Conservation (phyloP, 1,139 yeast genomes). For the Spathaspora sp. region DNA sequence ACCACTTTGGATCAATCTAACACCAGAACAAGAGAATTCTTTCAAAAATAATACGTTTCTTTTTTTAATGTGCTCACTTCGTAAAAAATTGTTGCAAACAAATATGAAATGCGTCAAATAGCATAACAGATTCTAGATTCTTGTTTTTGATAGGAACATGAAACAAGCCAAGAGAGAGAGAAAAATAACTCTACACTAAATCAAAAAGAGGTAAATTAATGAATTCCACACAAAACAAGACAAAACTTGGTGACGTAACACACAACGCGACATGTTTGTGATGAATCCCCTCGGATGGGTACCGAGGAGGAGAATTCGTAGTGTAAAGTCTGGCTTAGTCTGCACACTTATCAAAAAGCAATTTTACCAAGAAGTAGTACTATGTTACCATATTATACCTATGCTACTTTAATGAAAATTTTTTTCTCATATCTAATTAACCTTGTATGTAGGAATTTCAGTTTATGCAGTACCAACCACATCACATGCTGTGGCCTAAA, state of each 20-base stretch:
- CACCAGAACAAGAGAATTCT: not conserved
- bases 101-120: no score
- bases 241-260: not conserved
- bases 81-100: no score
- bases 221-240: not conserved
- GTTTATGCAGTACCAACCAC: not conserved
- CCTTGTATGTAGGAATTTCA: not conserved
- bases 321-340: no score
- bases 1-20: not conserved
- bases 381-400: not conserved
- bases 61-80: no score
- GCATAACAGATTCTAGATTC: not conserved
- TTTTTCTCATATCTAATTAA: not conserved
- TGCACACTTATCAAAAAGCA: not conserved
- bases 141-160: not conserved
- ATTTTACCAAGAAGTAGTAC: not conserved
- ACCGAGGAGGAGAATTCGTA: no score
- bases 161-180: not conserved
- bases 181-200: not conserved
- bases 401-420: not conserved
- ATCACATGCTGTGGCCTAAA: not conserved
- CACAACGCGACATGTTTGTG: no score
- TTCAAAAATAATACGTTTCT: not conserved
- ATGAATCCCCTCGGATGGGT: no score
- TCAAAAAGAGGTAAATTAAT: not conserved